Evolutionary conservation across 768 basidiomycete species (phyloP), one percentile per base, ranked within the genome.

Genomic region (Dacryopinax spathularia): DNA sequence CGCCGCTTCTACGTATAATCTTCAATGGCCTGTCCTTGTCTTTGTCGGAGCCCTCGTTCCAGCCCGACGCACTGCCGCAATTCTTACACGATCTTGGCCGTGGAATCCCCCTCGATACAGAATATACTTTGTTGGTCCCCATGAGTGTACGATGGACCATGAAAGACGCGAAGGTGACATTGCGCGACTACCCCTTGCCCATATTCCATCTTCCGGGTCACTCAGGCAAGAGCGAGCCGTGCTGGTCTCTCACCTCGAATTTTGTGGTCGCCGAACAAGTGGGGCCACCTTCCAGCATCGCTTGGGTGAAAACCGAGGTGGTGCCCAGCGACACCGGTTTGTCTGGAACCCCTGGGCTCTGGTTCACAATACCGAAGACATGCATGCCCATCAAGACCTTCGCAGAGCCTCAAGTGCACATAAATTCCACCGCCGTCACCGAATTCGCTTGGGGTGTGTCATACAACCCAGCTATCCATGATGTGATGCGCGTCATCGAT

Each of bases 361-460:
- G 76, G 27, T 73, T 93, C 37, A 66, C 74, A 39, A 79, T 95
- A 34, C 91, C 92, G 1, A 96, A 94, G 73, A 94, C 92, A 0
- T 86, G 91, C 64, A 95, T 93, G 89, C 88, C 94, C 0, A 88
- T 94, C 69, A 98, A 98, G 75, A 89, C 87, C 7, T 96, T 94
- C 69, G 88, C 89, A 1, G 80, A 81, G 44, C 90, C 92, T 2
- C 73, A 76, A 13, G 80, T 97, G 67, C 78, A 80, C 20, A 80
- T 96, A 59, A 75, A 77, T n/a, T 83, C 87, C 3, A 74, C 80
- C 22, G 78, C 77, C 33, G 79, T 85, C 3, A 89, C 91, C 0
- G 81, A 85, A 35, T 81, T 96, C 66, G 83, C 87, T 16, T 98
- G 94, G 93, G 89, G 89, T 16, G 82, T 91, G 43, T 93, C 92